phyloP scores from a whole-genome alignment of 345 rosid species.

The Salix caprea region DNA sequence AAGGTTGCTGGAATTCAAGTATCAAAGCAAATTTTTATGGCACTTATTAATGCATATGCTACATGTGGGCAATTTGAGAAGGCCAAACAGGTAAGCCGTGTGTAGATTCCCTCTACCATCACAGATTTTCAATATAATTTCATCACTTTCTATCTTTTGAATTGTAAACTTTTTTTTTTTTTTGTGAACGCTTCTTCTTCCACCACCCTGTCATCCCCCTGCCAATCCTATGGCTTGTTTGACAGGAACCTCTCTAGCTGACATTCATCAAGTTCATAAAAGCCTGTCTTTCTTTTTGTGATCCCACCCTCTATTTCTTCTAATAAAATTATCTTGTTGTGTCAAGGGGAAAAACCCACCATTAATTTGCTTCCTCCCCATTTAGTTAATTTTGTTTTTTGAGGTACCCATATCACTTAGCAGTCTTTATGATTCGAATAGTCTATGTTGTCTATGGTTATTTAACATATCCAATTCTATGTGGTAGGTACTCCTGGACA shows the following conservation, averaged over 20 bases:
- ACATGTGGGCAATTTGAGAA: slow-evolving; percentile 67
- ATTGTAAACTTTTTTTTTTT: background rate
- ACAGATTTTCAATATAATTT: background rate
- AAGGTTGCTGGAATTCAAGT: slow-evolving; percentile 34
- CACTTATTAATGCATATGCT: slow-evolving; percentile 71
- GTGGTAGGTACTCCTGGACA: slow-evolving; percentile 51
- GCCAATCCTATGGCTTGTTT: background rate
- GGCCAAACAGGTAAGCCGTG: slow-evolving; percentile 65
- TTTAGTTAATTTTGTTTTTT: too few species aligned
- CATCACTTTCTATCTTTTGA: background rate
- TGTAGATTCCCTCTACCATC: background rate
- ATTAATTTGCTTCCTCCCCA: too few species aligned
- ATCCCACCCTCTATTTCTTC: too few species aligned
- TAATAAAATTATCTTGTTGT: too few species aligned
- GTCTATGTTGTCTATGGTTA: background rate
- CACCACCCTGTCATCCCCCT: background rate
- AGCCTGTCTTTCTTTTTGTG: too few species aligned
- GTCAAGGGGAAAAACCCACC: too few species aligned
- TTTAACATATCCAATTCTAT: slow-evolving; percentile 6
- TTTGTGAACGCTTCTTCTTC: background rate
- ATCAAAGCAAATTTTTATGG: slow-evolving; percentile 62
- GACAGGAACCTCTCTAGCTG: background rate
- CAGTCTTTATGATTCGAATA: too few species aligned
- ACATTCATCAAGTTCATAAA: background rate
- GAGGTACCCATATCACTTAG: too few species aligned